Evolutionary conservation across 257 asterid genomes (phyloP), one percentile per base, ranked within the genome.

Genomic region (Lavandula angustifolia): DNA sequence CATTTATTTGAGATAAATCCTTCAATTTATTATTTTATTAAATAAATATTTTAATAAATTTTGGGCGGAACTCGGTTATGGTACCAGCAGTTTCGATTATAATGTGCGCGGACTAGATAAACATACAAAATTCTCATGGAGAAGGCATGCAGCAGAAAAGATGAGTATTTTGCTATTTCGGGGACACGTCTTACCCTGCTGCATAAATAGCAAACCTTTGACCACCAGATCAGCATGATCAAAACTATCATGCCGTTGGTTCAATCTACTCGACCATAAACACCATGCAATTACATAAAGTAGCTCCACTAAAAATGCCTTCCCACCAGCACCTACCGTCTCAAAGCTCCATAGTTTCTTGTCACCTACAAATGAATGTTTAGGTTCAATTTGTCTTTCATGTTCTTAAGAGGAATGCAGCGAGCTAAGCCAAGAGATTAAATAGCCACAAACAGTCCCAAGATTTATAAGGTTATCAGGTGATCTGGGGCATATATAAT

Each of bases 271-370:
- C 27, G 27, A 22, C 27, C 27, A 22, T 27, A 18, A 62, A 31
- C 67, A 18, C 3, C 41, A 13, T 29, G 56, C 37, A 48, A 31
- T n/a, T 51, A 17, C 44, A 65, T 27, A 3, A 63, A 29, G 4
- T 5, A 38, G 54, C 43, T 43, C 59, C 60, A 40, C 48, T 12
- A 49, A 49, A 29, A 52, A 59, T 34, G 61, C 14, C 37, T 7
- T 38, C 35, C 59, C 54, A 54, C 53, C 57, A 16, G 69, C 54
- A 57, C 54, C 76, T 81, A 87, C 75, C 81, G 77, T 69, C 97
- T 85, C 70, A 87, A 68, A 74, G 95, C 84, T 64, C 96, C 97
- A 52, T 87, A 90, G 65, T 90, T 90, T 80, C 96, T 84, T 38
- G 85, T 82, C 64, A 85, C 92, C 97, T 90, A 60, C 75, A 76